These are phyloP conservation scores for Solanum phureja DNA, from an alignment of 257 asterid species.

Conservation along the genomic window DNA sequence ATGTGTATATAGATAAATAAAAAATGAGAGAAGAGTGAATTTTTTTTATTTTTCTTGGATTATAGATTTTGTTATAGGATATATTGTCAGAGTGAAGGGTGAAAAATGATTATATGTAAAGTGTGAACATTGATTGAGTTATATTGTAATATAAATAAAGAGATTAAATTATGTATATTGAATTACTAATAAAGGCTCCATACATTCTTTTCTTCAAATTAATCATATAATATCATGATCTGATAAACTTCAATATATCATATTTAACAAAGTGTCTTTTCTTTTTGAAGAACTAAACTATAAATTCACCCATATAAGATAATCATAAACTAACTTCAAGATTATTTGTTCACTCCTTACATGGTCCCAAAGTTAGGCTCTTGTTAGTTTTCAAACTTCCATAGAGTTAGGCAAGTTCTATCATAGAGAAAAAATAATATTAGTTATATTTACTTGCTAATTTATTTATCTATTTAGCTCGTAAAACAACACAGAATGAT, in stretches of 20 bases:
- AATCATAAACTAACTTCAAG: neutral
- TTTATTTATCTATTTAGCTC: too few species aligned
- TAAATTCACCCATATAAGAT: neutral
- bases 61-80: neutral
- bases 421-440: neutral
- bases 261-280: neutral
- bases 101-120: neutral
- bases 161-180: neutral
- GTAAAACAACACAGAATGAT: too few species aligned
- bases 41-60: constrained; percentile 1
- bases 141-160: neutral
- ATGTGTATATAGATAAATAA: neutral
- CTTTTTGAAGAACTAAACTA: neutral
- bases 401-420: neutral
- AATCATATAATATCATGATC: neutral
- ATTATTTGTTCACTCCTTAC: neutral
- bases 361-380: neutral
- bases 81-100: neutral
- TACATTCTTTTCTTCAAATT: neutral
- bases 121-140: neutral
- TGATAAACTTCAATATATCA: neutral
- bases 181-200: neutral
- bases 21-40: neutral
- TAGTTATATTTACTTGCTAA: neutral
- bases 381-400: neutral